Conservation (phyloP, 208 protist species). For the Tritrichomonas foetus region DNA sequence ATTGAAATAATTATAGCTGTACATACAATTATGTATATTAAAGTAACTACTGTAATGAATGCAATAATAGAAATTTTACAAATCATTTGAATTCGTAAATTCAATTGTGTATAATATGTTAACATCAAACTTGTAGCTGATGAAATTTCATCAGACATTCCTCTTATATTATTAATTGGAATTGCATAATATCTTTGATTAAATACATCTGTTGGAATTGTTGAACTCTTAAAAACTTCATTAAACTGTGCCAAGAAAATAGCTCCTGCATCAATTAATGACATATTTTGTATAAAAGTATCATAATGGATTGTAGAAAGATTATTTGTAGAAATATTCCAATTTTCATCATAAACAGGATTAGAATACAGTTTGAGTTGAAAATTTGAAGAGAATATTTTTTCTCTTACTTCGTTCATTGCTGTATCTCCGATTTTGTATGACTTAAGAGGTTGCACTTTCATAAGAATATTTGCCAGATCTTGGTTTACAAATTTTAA, state of each 20-base stretch:
- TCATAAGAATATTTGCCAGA: not conserved
- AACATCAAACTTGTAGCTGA: not conserved
- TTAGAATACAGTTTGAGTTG: not conserved
- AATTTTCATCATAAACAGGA: not conserved
- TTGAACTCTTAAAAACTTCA: too few relatives aligned
- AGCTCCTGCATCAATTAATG: not conserved
- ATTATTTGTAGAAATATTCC: not conserved
- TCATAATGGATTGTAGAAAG: too few relatives aligned
- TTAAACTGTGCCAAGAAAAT: not conserved
- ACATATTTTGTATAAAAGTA: not conserved
- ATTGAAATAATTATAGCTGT: not conserved
- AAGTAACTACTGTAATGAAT: not conserved
- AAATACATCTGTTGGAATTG: not conserved
- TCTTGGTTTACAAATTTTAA: not conserved
- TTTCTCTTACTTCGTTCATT: not conserved
- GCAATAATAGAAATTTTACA: not conserved
- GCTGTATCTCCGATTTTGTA: not conserved
- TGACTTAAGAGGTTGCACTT: not conserved
- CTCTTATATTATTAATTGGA: not conserved
- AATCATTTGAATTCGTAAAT: not conserved
- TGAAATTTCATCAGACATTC: not conserved
- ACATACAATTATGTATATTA: not conserved
- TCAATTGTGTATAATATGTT: not conserved
- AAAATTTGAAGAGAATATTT: not conserved
- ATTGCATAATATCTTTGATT: not conserved